Evolutionary conservation across 2,329 filamentous ascomycete species (phyloP).

Genomic region (Dichotomopilus funicola): DNA sequence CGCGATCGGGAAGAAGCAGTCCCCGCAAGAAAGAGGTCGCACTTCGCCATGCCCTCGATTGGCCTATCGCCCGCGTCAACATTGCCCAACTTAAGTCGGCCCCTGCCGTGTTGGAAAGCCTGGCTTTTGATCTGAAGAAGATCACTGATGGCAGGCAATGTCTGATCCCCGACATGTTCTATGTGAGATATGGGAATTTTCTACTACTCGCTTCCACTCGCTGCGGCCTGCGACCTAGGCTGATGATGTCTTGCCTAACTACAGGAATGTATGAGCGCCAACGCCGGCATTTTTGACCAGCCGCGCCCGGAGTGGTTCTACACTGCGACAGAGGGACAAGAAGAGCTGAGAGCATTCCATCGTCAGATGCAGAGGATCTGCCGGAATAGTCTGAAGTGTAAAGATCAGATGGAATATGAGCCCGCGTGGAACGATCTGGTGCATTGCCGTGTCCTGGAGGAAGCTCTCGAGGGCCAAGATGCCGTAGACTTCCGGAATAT

Average conservation of each 20-base stretch:
- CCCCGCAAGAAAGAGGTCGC: conserved; percentile 4
- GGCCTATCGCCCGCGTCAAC: conserved; percentile 4
- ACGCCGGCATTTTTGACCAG: conserved; percentile 1
- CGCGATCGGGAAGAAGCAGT: conserved; percentile 7
- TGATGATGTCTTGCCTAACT: not conserved
- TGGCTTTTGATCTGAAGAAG: conserved; percentile 5
- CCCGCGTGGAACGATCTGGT: conserved; percentile 8
- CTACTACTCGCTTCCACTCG: not conserved
- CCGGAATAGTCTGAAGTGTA: conserved; percentile 3
- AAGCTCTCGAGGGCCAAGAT: conserved; percentile 7
- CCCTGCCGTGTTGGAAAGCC: conserved; percentile 1
- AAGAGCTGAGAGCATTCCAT: conserved; percentile 2
- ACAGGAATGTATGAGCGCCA: conserved; percentile 5
- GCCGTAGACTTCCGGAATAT: conserved; percentile 5
- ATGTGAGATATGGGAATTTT: not conserved
- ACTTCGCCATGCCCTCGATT: conserved; percentile 3
- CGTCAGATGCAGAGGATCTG: conserved; percentile 6
- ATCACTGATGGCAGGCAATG: conserved; percentile 7
- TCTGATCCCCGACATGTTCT: conserved; percentile 6
- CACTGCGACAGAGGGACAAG: conserved; percentile 2
- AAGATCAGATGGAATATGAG: conserved; percentile 3
- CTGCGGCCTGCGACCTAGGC: not conserved
- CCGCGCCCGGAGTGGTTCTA: conserved; percentile 6
- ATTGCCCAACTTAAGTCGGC: conserved; percentile 4
- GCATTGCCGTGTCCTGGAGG: conserved; percentile 4